Evolutionary conservation across 2,329 filamentous ascomycete genomes (phyloP), one percentile per base, ranked within the genome.

Genomic region (Botrytis sinoallii): DNA sequence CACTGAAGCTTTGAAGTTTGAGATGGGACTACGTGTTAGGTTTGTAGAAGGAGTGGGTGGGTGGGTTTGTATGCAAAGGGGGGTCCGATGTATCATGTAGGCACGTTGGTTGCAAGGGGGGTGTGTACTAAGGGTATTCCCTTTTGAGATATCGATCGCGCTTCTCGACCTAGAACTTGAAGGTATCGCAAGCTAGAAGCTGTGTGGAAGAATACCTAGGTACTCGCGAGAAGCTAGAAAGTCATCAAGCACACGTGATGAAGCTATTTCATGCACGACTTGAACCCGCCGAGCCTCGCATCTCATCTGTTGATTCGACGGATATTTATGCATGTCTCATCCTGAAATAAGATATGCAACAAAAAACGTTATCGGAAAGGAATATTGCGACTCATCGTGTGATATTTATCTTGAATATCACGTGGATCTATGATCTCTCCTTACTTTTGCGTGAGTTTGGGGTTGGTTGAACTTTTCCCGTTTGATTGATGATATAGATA

Each of bases 321-420:
- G 61, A 57, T 59, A 35, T 59, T 72, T 44, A 72, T 72, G 70
- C 70, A 72, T 67, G 63, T 72, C 70, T 72, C 70, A 72, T 72
- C 48, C 48, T 40, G 29, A 68, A 55, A 68, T 72, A 48, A 40
- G 70, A 72, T 72, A 60, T 68, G 70, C 70, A 72, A 72, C 70
- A 67, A 72, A 72, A 68, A 20, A 22, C n/a, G 32, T 29, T 65
- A 20, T 72, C 46, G 20, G 65, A 35, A 67, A 67, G 20, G 29
- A 57, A 68, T 48, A 32, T 40, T 44, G 35, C 35, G 9, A 52
- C 46, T 55, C 46, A 29, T 66, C 12, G 29, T 66, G 35, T 35
- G 61, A 72, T 67, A 35, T 46, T 57, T 57, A 18, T 29, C n/a
- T 57, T 38, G 12, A 59, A 38, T 40, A 46, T 66, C 70, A 67